Evolutionary conservation across 2,329 filamentous ascomycete genomes (phyloP), one percentile per base, ranked within the genome.

Genomic region (Ophiobolus disseminans): DNA sequence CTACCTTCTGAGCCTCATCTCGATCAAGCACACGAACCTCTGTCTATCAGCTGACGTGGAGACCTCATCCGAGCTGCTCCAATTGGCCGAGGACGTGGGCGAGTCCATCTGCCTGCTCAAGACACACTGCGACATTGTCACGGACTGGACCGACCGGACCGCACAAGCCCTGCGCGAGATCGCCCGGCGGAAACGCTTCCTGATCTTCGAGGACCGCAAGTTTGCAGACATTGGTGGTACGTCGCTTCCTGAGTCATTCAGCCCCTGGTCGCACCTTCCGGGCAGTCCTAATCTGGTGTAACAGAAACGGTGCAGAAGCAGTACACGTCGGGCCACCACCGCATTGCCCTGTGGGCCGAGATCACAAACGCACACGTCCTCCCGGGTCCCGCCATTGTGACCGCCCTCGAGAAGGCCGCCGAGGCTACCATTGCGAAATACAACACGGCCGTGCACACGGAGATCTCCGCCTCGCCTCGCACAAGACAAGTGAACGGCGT

Each of bases 121-220:
- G 68, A 82, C 84, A 4, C 82, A 85, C 62, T 82, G 81, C 45
- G 83, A 86, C 68, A 83, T 83, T 42, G 80, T 86, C 58, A 77
- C 80, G 53, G 83, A 86, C 68, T 86, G 83, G 76, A 78, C 77
- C 11, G 78, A 82, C 50, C 76, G 81, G 48, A 84, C 82, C 1
- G 79, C 80, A 14, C 61, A 74, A 48, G 73, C 75, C 1, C 63
- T 82, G 54, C 69, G 75, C 39, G 78, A 80, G 28, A 73, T 82
- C 34, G 74, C 78, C 2, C 66, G 68, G 58, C 70, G 78, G 44
- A 81, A 80, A 60, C 73, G 72, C 40, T 82, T 82, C 57, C 50
- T 82, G 11, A 72, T 82, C 28, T 82, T 82, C 57, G 80, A 82
- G 63, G 80, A 82, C 59, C 71, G 80, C 51, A 82, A 82, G 58